Percentiles rank a stretch among this genome's conserved stretches.
These are phyloP conservation scores for Globisporangium spiculum DNA, from an alignment of 352 stramenopile species.

Conservation along the genomic window DNA sequence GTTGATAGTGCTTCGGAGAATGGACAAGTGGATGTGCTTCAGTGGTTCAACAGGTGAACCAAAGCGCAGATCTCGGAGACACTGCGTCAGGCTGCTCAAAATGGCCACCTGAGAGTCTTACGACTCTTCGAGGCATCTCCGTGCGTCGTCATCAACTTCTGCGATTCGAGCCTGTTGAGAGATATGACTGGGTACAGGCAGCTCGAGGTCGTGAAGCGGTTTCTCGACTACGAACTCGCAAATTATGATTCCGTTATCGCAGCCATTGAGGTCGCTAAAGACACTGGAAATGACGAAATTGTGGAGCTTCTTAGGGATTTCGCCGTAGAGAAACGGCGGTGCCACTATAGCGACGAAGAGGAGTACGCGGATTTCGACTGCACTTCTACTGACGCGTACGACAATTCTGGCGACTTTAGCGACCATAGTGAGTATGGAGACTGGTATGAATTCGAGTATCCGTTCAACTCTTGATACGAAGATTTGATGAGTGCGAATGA, in stretches of 20 bases:
- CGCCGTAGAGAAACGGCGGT: not conserved
- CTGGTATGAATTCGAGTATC: not conserved
- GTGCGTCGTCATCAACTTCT: not conserved
- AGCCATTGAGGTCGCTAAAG: not conserved
- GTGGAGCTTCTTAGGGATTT: not conserved
- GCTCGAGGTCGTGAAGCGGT: not conserved
- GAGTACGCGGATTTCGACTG: not conserved
- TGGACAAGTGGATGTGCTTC: not conserved
- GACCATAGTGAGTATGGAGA: not conserved
- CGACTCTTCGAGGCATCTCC: constrained; percentile 1
- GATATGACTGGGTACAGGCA: not conserved
- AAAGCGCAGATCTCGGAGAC: not conserved
- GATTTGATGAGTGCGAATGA: not conserved
- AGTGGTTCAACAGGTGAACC: constrained; percentile 1
- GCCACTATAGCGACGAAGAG: not conserved
- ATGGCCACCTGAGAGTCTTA: not conserved
- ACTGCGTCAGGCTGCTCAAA: not conserved
- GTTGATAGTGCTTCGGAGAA: not conserved
- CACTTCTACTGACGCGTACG: not conserved
- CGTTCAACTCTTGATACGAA: not conserved
- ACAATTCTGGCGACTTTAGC: not conserved
- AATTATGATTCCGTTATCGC: not conserved
- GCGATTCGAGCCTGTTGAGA: not conserved
- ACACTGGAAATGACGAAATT: not conserved
- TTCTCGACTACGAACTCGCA: not conserved